Evolutionary conservation across 2,329 filamentous ascomycete genomes (phyloP).

Genomic region (Plectosphaerella sp.): DNA sequence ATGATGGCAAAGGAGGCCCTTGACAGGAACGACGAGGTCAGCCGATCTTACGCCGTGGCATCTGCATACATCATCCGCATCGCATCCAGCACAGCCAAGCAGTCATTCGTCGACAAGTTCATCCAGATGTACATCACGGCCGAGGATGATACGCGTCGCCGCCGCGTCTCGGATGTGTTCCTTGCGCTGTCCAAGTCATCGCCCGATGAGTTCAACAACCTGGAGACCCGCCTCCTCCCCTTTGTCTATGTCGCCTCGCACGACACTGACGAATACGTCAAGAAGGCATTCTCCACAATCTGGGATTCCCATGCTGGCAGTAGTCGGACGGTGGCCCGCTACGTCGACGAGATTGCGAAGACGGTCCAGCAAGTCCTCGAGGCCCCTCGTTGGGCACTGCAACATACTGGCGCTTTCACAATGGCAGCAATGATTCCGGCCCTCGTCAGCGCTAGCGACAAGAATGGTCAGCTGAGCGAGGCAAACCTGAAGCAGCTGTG

Average conservation of each 20-base stretch:
- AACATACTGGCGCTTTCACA: constrained; percentile 80
- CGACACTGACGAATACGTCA: constrained; percentile 76
- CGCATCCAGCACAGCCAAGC: constrained; percentile 42
- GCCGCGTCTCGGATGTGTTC: constrained; percentile 78
- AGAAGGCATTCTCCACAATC: constrained; percentile 74
- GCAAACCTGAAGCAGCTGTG: constrained; percentile 64
- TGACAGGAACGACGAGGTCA: constrained; percentile 92
- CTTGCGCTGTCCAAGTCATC: constrained; percentile 80
- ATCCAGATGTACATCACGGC: constrained; percentile 74
- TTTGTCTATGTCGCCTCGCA: constrained; percentile 87
- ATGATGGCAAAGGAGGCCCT: constrained; percentile 76
- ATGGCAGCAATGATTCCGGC: constrained; percentile 69
- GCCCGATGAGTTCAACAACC: constrained; percentile 77
- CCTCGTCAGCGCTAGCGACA: constrained; percentile 54
- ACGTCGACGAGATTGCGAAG: constrained; percentile 74
- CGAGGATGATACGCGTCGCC: constrained; percentile 70
- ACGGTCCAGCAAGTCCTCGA: constrained; percentile 67
- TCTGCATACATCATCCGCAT: constrained; percentile 77
- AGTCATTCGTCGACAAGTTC: constrained; percentile 46
- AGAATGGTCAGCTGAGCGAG: constrained; percentile 54
- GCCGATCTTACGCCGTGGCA: constrained; percentile 79
- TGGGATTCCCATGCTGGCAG: constrained; percentile 92
- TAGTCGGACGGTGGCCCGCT: constrained; percentile 73
- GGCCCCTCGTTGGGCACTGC: constrained; percentile 82
- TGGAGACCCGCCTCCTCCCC: constrained; percentile 73